These are phyloP conservation scores for Monosporascus cannonballus DNA, from an alignment of 2,329 filamentous ascomycete genomes.

Conservation along the genomic window DNA sequence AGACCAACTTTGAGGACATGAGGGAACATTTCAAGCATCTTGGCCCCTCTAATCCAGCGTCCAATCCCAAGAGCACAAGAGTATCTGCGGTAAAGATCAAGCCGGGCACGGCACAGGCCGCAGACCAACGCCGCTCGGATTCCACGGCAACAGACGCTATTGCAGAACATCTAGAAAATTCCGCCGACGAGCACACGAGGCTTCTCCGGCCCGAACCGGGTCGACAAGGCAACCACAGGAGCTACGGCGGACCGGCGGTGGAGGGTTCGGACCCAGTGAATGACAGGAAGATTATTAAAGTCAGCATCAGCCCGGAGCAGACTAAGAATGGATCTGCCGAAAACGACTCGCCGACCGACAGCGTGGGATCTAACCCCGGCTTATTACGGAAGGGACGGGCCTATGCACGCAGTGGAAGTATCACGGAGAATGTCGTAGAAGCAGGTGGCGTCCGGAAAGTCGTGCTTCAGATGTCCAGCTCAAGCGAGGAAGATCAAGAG, in stretches of 20 bases:
- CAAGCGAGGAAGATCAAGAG: constrained; percentile 28
- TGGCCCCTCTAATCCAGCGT: constrained; percentile 61
- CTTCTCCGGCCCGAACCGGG: constrained; percentile 45
- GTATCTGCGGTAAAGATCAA: constrained; percentile 65
- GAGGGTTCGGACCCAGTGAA: constrained; percentile 11
- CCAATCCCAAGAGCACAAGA: constrained; percentile 56
- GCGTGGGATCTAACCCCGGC: constrained; percentile 10
- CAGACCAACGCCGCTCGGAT: constrained; percentile 13
- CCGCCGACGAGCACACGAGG: constrained; percentile 34
- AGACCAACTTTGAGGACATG: constrained; percentile 57
- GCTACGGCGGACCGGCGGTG: constrained; percentile 39
- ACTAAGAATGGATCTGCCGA: constrained; percentile 12
- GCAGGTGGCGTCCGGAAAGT: constrained; percentile 67
- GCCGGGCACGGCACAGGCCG: constrained; percentile 26
- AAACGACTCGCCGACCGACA: constrained; percentile 15
- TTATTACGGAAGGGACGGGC: constrained; percentile 19
- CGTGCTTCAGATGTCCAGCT: constrained; percentile 61
- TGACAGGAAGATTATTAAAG: constrained; percentile 9
- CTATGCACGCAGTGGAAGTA: constrained; percentile 63
- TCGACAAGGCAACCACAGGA: constrained; percentile 56
- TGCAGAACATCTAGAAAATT: constrained; percentile 13
- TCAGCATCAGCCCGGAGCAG: constrained; percentile 8
- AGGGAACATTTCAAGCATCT: constrained; percentile 58
- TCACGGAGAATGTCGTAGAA: constrained; percentile 70
- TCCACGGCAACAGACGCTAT: constrained; percentile 15